A percentile compares a stretch with the other conserved stretches of the same genome.
Evolutionary conservation across 441 rosid genomes (phyloP).

Genomic region (Populus trichocarpa): DNA sequence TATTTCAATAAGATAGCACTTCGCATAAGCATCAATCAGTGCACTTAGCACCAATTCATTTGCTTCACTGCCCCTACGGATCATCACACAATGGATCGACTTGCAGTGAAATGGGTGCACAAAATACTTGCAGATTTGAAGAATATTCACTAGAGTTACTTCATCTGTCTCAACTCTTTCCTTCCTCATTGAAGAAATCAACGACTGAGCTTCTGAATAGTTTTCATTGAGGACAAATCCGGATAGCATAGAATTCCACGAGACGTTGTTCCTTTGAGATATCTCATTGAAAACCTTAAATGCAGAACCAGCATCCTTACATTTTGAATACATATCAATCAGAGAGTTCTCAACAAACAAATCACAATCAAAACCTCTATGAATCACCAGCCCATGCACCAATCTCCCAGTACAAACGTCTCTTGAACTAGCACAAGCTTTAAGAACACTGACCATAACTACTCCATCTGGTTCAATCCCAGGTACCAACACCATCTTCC

Average conservation of each 20-base stretch:
- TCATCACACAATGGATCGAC: conserved; percentile 47
- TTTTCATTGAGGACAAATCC: conserved; percentile 24
- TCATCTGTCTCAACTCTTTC: conserved; percentile 14
- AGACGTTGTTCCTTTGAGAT: conserved; percentile 20
- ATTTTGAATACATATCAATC: conserved; percentile 33
- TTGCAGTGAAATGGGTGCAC: conserved; percentile 37
- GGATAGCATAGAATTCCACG: conserved; percentile 38
- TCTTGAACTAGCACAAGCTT: conserved; percentile 25
- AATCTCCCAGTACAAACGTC: conserved; percentile 19
- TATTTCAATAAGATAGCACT: conserved; percentile 36
- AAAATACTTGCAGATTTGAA: conserved; percentile 41
- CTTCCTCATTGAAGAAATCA: conserved; percentile 23
- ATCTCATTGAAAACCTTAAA: conserved; percentile 31
- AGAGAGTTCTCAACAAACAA: conserved; percentile 32
- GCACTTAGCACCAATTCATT: conserved; percentile 26
- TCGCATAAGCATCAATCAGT: conserved; percentile 61
- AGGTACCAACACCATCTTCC: conserved; percentile 17
- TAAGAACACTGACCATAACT: conserved; percentile 23
- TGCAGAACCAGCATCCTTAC: conserved; percentile 19
- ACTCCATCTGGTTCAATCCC: conserved; percentile 26
- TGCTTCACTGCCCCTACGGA: conserved; percentile 26
- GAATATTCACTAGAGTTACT: conserved; percentile 18
- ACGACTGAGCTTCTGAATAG: conserved; percentile 17
- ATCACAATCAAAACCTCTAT: conserved; percentile 23
- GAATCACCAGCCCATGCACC: conserved; percentile 25